phyloP scores from a whole-genome alignment of 2,329 filamentous ascomycete genomes.

The Lanzia echinophila region DNA sequence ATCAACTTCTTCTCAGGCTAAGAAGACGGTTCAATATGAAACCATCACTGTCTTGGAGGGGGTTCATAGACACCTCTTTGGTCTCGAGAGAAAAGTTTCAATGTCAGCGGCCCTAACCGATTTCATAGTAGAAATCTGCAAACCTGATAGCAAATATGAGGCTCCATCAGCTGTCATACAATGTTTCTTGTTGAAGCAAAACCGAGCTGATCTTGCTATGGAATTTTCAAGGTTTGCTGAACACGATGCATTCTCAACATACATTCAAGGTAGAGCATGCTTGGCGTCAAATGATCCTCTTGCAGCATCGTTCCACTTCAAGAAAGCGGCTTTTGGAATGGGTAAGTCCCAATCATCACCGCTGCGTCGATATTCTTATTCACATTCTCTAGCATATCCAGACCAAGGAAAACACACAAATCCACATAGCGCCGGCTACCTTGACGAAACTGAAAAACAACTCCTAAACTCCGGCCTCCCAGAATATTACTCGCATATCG shows the following conservation, averaged over 20 bases:
- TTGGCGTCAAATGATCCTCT: slow-evolving; percentile 68
- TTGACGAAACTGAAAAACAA: slow-evolving; percentile 70
- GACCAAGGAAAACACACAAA: slow-evolving; percentile 29
- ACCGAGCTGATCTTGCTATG: slow-evolving; percentile 52
- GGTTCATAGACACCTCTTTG: slow-evolving; percentile 56
- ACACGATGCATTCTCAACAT: slow-evolving; percentile 60
- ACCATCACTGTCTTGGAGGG: slow-evolving; percentile 53
- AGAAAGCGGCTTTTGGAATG: slow-evolving; percentile 74
- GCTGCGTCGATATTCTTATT: background rate
- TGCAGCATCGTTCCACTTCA: slow-evolving; percentile 68
- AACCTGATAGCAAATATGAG: slow-evolving; percentile 58
- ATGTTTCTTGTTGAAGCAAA: slow-evolving; percentile 53
- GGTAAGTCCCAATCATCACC: slow-evolving; percentile 47
- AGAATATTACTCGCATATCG: slow-evolving; percentile 81
- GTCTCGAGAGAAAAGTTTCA: slow-evolving; percentile 45
- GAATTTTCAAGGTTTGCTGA: slow-evolving; percentile 51
- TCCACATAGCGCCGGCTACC: slow-evolving; percentile 56
- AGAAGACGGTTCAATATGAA: slow-evolving; percentile 40
- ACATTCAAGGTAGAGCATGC: slow-evolving; percentile 76
- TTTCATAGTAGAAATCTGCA: slow-evolving; percentile 60
- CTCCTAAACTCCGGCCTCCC: slow-evolving; percentile 65
- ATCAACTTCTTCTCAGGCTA: slow-evolving; percentile 28
- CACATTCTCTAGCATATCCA: slow-evolving; percentile 22
- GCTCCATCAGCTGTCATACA: slow-evolving; percentile 54
- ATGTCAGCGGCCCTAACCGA: slow-evolving; percentile 58